phyloP scores from a whole-genome alignment of 805 yeast genomes.

The Yamadazyma akitaensis region DNA sequence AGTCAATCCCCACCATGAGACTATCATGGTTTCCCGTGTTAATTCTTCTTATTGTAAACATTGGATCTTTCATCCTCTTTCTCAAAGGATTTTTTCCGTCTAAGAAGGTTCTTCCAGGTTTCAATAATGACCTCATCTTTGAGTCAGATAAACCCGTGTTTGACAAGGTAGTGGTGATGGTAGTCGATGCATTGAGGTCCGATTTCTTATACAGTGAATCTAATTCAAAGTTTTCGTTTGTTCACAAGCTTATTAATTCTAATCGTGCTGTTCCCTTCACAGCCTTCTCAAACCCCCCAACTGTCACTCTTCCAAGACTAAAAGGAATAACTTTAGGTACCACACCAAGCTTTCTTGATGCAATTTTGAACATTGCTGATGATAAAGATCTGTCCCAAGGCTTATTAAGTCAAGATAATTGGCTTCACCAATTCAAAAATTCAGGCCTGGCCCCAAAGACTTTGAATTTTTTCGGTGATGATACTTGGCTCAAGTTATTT shows the following conservation, averaged over 20 bases:
- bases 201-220: conserved; percentile 71
- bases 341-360: conserved; percentile 90
- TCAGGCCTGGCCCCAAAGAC: conserved; percentile 22
- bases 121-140: conserved; percentile 19
- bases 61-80: conserved; percentile 56
- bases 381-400: conserved; percentile 72
- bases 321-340: conserved; percentile 95
- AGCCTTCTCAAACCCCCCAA: conserved; percentile 91
- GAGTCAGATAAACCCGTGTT: conserved; percentile 45
- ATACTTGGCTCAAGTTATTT: conserved; percentile 92
- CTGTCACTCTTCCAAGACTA: conserved; percentile 90
- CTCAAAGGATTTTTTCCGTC: conserved; percentile 88
- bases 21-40: conserved; percentile 4
- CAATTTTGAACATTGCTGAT: conserved; percentile 89
- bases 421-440: conserved; percentile 68
- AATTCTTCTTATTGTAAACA: conserved; percentile 16
- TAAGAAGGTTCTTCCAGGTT: conserved; percentile 73
- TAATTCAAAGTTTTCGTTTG: conserved; percentile 59
- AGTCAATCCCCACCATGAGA: not conserved
- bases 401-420: conserved; percentile 74
- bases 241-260: conserved; percentile 59
- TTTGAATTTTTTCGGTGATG: conserved; percentile 92
- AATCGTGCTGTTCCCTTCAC: conserved; percentile 86
- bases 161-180: conserved; percentile 70
- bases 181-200: conserved; percentile 88